Percentiles rank a stretch among this genome's conserved stretches.
These are phyloP conservation scores for Sclerotinia minor DNA, from an alignment of 2,329 filamentous ascomycete genomes.

Conservation along the genomic window DNA sequence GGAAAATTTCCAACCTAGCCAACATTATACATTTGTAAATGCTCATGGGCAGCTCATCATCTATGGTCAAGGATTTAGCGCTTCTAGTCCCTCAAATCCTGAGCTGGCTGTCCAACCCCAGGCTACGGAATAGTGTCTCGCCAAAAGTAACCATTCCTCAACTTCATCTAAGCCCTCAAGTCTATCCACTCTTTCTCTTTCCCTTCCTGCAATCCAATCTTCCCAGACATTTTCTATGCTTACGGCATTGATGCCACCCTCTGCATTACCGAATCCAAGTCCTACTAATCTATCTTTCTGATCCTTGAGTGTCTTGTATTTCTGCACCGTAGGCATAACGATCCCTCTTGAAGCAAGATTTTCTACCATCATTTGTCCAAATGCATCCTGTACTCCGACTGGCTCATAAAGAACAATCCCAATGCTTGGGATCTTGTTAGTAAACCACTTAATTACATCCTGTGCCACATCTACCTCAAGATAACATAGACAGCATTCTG, in stretches of 20 bases:
- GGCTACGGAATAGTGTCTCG: constrained; percentile 83
- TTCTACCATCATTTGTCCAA: constrained; percentile 87
- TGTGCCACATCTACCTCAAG: constrained; percentile 65
- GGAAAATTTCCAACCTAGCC: too few species aligned
- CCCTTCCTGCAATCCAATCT: constrained; percentile 65
- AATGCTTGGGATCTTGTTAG: constrained; percentile 49
- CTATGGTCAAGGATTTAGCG: background rate
- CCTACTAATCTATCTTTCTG: constrained; percentile 67
- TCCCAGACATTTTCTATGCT: constrained; percentile 74
- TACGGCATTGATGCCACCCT: constrained; percentile 52
- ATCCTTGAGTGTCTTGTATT: constrained; percentile 65
- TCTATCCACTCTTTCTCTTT: constrained; percentile 76
- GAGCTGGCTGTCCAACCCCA: constrained; percentile 69
- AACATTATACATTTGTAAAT: background rate
- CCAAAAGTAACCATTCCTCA: constrained; percentile 88
- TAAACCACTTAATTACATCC: constrained; percentile 65
- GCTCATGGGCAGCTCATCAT: background rate
- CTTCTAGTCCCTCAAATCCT: constrained; percentile 20
- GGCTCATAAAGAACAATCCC: constrained; percentile 85
- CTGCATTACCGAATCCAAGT: constrained; percentile 59
- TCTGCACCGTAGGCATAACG: constrained; percentile 75
- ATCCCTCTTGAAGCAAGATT: constrained; percentile 85
- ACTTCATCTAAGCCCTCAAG: constrained; percentile 92
- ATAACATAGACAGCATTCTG: constrained; percentile 95
- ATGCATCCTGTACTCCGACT: constrained; percentile 77